Conservation (phyloP, 1,284 basidiomycete species). For the Neolentinus lepideus region DNA sequence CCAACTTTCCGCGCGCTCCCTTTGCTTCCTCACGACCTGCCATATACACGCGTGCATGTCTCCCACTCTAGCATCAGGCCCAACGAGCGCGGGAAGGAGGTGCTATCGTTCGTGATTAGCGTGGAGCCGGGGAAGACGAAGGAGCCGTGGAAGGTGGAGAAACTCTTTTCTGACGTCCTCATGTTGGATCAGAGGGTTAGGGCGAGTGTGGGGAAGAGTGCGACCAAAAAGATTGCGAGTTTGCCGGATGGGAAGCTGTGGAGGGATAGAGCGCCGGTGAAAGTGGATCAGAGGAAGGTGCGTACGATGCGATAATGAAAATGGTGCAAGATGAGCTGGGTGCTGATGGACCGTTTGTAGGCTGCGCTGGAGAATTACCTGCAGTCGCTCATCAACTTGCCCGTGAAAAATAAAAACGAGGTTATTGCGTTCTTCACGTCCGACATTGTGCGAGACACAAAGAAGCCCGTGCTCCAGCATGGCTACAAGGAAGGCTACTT, state of each 20-base stretch:
- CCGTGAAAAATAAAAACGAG: constrained; percentile 85
- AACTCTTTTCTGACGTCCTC: constrained; percentile 88
- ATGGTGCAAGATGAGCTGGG: constrained; percentile 8
- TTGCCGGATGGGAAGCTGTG: constrained; percentile 91
- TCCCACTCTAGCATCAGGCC: constrained; percentile 73
- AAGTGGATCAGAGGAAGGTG: constrained; percentile 92
- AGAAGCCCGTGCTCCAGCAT: constrained; percentile 67
- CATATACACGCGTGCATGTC: constrained; percentile 54
- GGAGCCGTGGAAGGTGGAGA: constrained; percentile 86
- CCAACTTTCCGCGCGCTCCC: constrained; percentile 62
- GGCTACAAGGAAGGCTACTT: constrained; percentile 95
- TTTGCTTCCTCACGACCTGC: constrained; percentile 60
- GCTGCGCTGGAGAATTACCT: constrained; percentile 82
- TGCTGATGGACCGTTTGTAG: constrained; percentile 30
- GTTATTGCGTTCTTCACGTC: constrained; percentile 90
- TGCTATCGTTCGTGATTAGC: constrained; percentile 73
- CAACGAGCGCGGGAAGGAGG: constrained; percentile 84
- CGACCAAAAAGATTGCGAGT: constrained; percentile 71
- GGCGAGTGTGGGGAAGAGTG: constrained; percentile 57
- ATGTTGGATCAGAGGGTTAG: constrained; percentile 72
- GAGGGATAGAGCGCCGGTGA: constrained; percentile 95
- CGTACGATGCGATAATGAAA: constrained; percentile 19
- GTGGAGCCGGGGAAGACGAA: constrained; percentile 59
- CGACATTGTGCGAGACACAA: constrained; percentile 72
- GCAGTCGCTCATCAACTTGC: constrained; percentile 77